Percentiles rank a stretch among this genome's conserved stretches.
Conservation (phyloP, 2,329 filamentous ascomycete species). For the Arachnomyces sp. region DNA sequence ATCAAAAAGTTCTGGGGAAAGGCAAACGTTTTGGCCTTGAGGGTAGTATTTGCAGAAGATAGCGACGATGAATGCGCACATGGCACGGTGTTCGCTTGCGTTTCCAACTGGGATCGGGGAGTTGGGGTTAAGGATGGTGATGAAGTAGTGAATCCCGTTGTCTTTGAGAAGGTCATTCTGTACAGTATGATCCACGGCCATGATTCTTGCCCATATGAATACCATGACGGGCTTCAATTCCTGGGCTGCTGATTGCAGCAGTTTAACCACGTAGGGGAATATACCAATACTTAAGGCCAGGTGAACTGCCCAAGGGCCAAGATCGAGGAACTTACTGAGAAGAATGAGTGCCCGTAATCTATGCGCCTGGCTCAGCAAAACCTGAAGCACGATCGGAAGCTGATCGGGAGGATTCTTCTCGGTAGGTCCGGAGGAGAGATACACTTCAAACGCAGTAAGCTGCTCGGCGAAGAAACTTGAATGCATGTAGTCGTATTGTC, state of each 20-base stretch:
- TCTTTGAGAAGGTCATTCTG: conserved; percentile 93
- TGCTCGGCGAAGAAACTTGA: conserved; percentile 97
- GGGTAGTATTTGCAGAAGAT: conserved; percentile 95
- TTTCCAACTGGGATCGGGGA: conserved; percentile 80
- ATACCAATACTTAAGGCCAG: conserved; percentile 95
- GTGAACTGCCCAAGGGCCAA: conserved; percentile 98
- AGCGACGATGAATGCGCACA: conserved; percentile 96
- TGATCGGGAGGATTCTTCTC: conserved; percentile 86
- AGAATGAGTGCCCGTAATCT: conserved; percentile 82
- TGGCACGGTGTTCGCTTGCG: conserved; percentile 88
- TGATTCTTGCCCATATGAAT: conserved; percentile 94
- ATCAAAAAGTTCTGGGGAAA: conserved; percentile 81
- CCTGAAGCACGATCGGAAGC: conserved; percentile 89
- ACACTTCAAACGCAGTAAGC: conserved; percentile 93
- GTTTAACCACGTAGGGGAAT: conserved; percentile 96
- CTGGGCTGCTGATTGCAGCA: conserved; percentile 86
- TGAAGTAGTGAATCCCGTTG: conserved; percentile 95
- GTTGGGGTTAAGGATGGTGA: conserved; percentile 76
- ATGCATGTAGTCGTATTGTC: conserved; percentile 83
- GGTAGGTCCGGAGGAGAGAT: conserved; percentile 73
- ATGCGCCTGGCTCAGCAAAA: conserved; percentile 91
- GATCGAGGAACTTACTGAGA: conserved; percentile 84
- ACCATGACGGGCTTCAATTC: conserved; percentile 98
- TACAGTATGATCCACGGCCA: conserved; percentile 89
- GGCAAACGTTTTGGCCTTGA: conserved; percentile 83